Conservation (phyloP, 495 filamentous ascomycete genomes). For the Neurospora sp. region DNA sequence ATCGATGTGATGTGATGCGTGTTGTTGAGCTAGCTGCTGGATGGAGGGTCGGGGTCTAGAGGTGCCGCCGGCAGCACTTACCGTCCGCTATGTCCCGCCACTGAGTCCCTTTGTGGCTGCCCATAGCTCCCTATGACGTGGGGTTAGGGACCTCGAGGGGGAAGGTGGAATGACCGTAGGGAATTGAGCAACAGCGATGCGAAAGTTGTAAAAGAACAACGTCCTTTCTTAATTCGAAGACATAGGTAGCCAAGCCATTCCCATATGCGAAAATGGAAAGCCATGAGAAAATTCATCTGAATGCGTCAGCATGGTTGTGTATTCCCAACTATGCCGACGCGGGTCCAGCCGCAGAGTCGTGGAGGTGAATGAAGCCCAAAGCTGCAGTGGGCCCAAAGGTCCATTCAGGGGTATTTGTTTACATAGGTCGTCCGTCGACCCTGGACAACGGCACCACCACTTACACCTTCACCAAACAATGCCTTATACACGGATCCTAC, state of each 20-base stretch:
- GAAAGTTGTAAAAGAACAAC: too few relatives aligned
- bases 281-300: not conserved
- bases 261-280: not conserved
- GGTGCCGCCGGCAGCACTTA: not conserved
- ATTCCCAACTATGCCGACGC: not conserved
- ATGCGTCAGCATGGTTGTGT: not conserved
- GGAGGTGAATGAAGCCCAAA: not conserved
- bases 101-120: not conserved
- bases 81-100: not conserved
- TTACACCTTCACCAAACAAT: not conserved
- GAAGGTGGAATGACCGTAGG: not conserved
- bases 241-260: not conserved
- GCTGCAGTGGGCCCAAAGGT: not conserved
- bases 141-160: not conserved
- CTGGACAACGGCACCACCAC: not conserved
- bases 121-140: not conserved
- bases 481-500: not conserved
- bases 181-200: not conserved
- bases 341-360: not conserved
- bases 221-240: too few relatives aligned
- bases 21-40: not conserved
- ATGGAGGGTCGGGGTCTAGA: not conserved
- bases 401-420: not conserved
- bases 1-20: not conserved
- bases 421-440: not conserved